Evolutionary conservation across 352 stramenopile genomes (phyloP), one percentile per base, ranked within the genome.

Genomic region (Pythium myriotylum): DNA sequence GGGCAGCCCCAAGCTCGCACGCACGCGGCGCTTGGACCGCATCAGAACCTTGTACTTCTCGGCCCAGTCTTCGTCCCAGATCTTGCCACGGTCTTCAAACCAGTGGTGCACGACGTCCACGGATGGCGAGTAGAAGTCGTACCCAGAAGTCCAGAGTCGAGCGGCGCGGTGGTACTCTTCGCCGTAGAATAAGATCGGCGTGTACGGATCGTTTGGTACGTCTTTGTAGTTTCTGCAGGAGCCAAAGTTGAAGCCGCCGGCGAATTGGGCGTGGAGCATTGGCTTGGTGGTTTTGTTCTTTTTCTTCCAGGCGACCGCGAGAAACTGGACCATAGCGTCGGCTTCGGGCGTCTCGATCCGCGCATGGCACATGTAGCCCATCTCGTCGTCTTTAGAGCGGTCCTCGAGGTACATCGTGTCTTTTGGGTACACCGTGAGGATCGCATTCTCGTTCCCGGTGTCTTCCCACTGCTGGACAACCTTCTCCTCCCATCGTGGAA

Each of bases 341-440:
- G 47, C 10, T 48, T 88, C 81, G 14, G 79, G 45, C 16, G 76
- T 78, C 62, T 92, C 83, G 52, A 92, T 89, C 53, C 77, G 81
- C 29, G 81, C 74, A 54, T 74, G 67, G 51, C 83, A 92, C 83
- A 92, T 92, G 58, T 88, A 67, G 57, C 86, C 77, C 43, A 88
- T 65, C 43, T 77, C 76, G 60, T 79, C 59, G 48, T 88, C 74
- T 24, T 72, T 75, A 40, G 74, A 73, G 27, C 70, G 62, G 24
- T 76, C 67, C 5, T 54, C 69, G 42, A 84, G 37, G 52, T 81
- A 73, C 51, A 87, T 70, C 0, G 76, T 87, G 32, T 73, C 81
- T 71, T 89, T 92, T 3, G 83, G 83, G 60, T 92, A 92, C 13
- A 89, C 79, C 10, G 83, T 88, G 55, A 92, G 82, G 63, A 92